A percentile compares a stretch with the other conserved stretches of the same genome.
Conservation (phyloP, 345 rosid species). For the Eucalyptus coolabah region DNA sequence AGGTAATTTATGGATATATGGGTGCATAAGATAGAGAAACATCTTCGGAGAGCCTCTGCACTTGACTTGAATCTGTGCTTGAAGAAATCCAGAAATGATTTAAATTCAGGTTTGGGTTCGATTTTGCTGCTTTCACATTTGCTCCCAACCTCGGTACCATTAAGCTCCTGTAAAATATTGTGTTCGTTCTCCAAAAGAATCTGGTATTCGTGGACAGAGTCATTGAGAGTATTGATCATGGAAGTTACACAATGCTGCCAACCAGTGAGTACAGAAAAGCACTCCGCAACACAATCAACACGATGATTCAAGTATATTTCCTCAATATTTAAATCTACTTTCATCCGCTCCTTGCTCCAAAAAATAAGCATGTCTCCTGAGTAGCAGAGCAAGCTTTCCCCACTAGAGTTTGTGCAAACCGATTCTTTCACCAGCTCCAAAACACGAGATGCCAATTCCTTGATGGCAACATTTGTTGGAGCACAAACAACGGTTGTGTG, state of each 20-base stretch:
- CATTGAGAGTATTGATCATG: not conserved
- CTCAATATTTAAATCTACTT: not conserved
- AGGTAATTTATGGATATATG: not conserved
- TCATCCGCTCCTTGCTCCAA: not conserved
- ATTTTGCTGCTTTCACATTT: not conserved
- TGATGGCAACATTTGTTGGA: constrained; percentile 4
- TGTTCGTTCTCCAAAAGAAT: not conserved
- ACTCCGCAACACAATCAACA: not conserved
- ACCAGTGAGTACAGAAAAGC: not conserved
- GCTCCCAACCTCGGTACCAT: not conserved
- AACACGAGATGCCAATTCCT: constrained; percentile 6
- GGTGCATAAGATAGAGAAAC: not conserved
- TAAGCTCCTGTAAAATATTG: not conserved
- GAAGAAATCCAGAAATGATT: not conserved
- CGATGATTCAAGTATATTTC: constrained; percentile 10
- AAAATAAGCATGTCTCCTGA: constrained; percentile 4
- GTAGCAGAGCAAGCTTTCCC: not conserved
- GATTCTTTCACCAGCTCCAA: not conserved
- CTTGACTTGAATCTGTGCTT: not conserved
- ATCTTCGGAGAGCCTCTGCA: not conserved
- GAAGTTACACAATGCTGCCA: not conserved
- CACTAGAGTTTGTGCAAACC: not conserved
- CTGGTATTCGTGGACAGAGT: not conserved
- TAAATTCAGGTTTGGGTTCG: not conserved
- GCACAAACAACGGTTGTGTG: constrained; percentile 6